Percentiles rank a stretch among this genome's conserved stretches.
Evolutionary conservation across 129 eudicot species (phyloP).

Genomic region (Erigeron canadensis): DNA sequence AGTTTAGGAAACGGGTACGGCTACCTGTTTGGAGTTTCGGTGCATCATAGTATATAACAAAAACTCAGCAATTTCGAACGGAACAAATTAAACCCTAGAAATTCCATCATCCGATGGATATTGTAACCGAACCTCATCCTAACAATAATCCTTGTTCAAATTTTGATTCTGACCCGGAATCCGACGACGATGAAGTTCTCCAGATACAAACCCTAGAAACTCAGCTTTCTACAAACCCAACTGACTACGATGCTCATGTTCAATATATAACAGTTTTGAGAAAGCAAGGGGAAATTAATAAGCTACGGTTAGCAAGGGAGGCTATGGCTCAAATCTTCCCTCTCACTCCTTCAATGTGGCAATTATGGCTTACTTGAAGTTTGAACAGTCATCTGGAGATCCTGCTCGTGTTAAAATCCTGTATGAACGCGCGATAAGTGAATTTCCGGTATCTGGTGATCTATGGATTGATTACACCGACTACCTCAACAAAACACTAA

Average conservation of each 20-base stretch:
- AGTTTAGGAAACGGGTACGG: too few species aligned
- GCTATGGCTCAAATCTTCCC: slow-evolving; percentile 83
- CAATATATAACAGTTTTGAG: slow-evolving; percentile 71
- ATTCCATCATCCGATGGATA: slow-evolving; percentile 26
- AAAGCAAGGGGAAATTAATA: slow-evolving; percentile 82
- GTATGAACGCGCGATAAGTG: slow-evolving; percentile 89
- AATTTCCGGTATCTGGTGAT: slow-evolving; percentile 73
- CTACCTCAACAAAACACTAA: slow-evolving; percentile 76
- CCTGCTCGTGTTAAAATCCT: slow-evolving; percentile 84
- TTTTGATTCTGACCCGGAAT: slow-evolving; percentile 64
- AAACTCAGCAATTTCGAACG: too few species aligned
- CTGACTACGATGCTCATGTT: slow-evolving; percentile 77
- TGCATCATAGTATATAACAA: too few species aligned
- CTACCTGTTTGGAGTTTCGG: too few species aligned
- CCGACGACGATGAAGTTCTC: slow-evolving; percentile 58
- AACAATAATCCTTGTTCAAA: slow-evolving; percentile 43
- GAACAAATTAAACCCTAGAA: too few species aligned
- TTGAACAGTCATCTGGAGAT: slow-evolving; percentile 83
- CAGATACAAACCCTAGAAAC: slow-evolving; percentile 65
- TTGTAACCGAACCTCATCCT: slow-evolving; percentile 30
- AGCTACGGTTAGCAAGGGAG: slow-evolving; percentile 86
- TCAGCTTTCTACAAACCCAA: slow-evolving; percentile 57
- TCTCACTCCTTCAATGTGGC: slow-evolving; percentile 86
- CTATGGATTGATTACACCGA: slow-evolving; percentile 82
- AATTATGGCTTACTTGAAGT: slow-evolving; percentile 79